Conservation (phyloP, 441 rosid genomes). For the Erysimum cheiri region DNA sequence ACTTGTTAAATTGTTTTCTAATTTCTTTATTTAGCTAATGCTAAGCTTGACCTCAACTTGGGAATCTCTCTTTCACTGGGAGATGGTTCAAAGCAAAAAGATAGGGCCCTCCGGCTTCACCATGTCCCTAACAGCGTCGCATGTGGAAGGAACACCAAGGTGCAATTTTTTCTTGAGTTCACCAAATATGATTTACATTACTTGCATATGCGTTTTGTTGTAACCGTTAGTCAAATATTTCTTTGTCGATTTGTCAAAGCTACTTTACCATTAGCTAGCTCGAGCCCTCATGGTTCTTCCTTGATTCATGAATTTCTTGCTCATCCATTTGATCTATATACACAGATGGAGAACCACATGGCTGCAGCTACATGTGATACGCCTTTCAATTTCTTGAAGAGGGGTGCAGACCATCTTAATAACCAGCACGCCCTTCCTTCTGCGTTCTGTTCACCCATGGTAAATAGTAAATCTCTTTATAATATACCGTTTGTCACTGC, state of each 20-base stretch:
- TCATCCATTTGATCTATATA: conserved; percentile 34
- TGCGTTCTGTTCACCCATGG: conserved; percentile 59
- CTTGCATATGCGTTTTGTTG: conserved; percentile 30
- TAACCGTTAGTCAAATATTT: conserved; percentile 5
- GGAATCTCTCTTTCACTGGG: conserved; percentile 70
- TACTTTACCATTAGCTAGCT: conserved; percentile 15
- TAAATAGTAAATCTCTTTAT: conserved; percentile 51
- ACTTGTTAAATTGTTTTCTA: conserved; percentile 8
- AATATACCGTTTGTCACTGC: neutral
- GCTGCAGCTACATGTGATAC: conserved; percentile 48
- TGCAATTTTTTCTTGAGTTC: conserved; percentile 19
- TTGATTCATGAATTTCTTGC: conserved; percentile 1
- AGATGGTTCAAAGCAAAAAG: conserved; percentile 55
- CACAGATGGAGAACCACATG: conserved; percentile 61
- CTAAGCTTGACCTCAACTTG: conserved; percentile 79
- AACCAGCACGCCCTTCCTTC: conserved; percentile 55
- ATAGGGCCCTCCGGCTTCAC: conserved; percentile 48
- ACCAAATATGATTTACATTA: conserved; percentile 18
- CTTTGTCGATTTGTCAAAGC: conserved; percentile 18
- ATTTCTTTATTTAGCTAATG: conserved; percentile 49
- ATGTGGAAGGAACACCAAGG: conserved; percentile 45
- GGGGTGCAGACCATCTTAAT: conserved; percentile 62
- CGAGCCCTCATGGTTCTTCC: conserved; percentile 22
- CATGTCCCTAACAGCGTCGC: conserved; percentile 42
- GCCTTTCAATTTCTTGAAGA: conserved; percentile 54